Conservation (phyloP, 148 eudicot genomes). For the Rhododendron molle region DNA sequence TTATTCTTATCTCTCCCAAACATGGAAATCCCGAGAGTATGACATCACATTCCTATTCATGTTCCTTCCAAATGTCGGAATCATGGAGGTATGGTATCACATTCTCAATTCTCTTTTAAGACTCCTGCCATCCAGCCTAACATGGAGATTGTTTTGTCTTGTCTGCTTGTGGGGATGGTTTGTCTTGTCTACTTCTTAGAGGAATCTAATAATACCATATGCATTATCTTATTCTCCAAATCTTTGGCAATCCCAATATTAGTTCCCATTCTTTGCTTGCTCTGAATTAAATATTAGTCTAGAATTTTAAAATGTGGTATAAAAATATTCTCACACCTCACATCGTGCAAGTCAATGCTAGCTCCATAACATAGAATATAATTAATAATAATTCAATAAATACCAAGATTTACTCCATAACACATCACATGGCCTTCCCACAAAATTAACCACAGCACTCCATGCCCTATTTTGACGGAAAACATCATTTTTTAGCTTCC, state of each 20-base stretch:
- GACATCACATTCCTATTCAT: too few species aligned
- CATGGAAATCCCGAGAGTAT: too few species aligned
- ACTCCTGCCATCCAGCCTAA: background rate
- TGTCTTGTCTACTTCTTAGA: background rate
- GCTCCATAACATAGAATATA: background rate
- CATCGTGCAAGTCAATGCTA: background rate
- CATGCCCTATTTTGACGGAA: background rate
- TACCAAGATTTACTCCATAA: background rate
- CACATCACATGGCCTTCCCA: slow-evolving; percentile 1
- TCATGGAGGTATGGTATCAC: too few species aligned
- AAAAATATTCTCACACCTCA: background rate
- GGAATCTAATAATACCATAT: background rate
- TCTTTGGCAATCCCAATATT: background rate
- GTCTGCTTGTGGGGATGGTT: background rate
- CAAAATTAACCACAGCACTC: background rate
- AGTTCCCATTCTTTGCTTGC: background rate
- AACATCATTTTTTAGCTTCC: background rate
- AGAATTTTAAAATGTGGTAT: background rate
- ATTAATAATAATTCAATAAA: background rate
- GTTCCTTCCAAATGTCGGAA: too few species aligned
- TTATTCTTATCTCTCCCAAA: too few species aligned
- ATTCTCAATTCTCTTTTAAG: too few species aligned
- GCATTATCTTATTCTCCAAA: background rate
- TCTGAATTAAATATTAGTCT: background rate
- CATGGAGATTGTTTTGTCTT: background rate